phyloP scores from a whole-genome alignment of 345 rosid species.

The Cardamine occulta region DNA sequence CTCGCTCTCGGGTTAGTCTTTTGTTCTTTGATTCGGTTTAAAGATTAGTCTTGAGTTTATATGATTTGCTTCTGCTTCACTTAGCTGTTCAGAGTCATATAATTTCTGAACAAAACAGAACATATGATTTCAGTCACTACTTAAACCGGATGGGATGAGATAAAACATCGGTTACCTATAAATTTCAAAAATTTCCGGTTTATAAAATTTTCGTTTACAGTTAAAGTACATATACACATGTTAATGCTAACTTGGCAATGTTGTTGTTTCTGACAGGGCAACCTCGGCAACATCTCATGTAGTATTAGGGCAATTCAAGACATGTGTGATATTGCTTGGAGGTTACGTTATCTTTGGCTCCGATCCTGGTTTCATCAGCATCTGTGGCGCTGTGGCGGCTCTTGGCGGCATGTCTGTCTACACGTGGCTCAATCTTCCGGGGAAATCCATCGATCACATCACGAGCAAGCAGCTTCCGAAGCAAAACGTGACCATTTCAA shows the following conservation, averaged over 20 bases:
- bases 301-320: conserved; percentile 92
- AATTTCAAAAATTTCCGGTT: too few relatives aligned
- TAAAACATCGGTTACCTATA: neutral
- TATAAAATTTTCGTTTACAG: too few relatives aligned
- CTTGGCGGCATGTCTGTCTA: conserved; percentile 80
- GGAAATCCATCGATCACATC: conserved; percentile 43
- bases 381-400: conserved; percentile 77
- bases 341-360: conserved; percentile 75
- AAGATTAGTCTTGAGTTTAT: conserved; percentile 12
- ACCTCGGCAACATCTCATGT: conserved; percentile 96
- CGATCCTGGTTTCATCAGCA: conserved; percentile 79
- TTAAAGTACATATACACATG: too few relatives aligned
- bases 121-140: conserved; percentile 10
- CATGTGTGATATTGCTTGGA: conserved; percentile 82
- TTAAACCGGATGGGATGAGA: conserved; percentile 1
- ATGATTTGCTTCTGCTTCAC: conserved; percentile 3
- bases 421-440: conserved; percentile 64
- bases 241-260: neutral
- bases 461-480: conserved; percentile 52
- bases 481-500: conserved; percentile 43
- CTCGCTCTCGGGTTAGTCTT: conserved; percentile 84
- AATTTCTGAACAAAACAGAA: conserved; percentile 4
- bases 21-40: neutral
- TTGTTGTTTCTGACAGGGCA: conserved; percentile 56
- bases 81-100: neutral